Conservation (phyloP, 1,284 basidiomycete species). For the Heterobasidion annosum region DNA sequence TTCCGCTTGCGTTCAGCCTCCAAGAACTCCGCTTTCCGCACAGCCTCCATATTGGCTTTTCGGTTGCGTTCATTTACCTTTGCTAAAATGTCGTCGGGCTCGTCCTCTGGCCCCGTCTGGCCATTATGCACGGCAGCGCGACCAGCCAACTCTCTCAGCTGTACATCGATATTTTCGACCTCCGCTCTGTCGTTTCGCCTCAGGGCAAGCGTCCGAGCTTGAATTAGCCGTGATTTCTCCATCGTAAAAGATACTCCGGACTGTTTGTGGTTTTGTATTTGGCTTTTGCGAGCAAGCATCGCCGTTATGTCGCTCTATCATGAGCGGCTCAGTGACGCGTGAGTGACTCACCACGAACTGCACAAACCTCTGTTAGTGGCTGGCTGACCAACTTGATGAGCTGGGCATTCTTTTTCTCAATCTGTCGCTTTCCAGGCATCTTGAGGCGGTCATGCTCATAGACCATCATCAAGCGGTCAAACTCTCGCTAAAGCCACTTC, state of each 20-base stretch:
- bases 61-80: slow-evolving; percentile 87
- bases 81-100: slow-evolving; percentile 51
- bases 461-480: slow-evolving; percentile 44
- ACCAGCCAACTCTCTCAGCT: slow-evolving; percentile 44
- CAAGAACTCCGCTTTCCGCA: slow-evolving; percentile 67
- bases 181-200: slow-evolving; percentile 62
- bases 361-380: slow-evolving; percentile 69
- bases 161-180: slow-evolving; percentile 46
- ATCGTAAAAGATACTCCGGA: slow-evolving; percentile 31
- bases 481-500: slow-evolving; percentile 52
- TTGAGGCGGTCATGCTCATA: slow-evolving; percentile 50
- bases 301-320: slow-evolving; percentile 55
- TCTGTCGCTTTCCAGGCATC: slow-evolving; percentile 53
- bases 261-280: slow-evolving; percentile 31
- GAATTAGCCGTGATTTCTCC: slow-evolving; percentile 54
- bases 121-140: slow-evolving; percentile 14
- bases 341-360: background rate
- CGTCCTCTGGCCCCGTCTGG: slow-evolving; percentile 22
- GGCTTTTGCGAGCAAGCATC: slow-evolving; percentile 63
- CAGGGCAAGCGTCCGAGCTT: slow-evolving; percentile 60
- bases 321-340: background rate
- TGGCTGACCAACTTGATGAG: slow-evolving; percentile 50
- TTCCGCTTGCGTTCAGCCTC: slow-evolving; percentile 56
- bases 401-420: slow-evolving; percentile 58
- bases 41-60: slow-evolving; percentile 68